Percentiles rank a stretch among this genome's conserved stretches.
These are phyloP conservation scores for Chlorophyllum brunneum DNA, from an alignment of 768 basidiomycete species.

Conservation along the genomic window DNA sequence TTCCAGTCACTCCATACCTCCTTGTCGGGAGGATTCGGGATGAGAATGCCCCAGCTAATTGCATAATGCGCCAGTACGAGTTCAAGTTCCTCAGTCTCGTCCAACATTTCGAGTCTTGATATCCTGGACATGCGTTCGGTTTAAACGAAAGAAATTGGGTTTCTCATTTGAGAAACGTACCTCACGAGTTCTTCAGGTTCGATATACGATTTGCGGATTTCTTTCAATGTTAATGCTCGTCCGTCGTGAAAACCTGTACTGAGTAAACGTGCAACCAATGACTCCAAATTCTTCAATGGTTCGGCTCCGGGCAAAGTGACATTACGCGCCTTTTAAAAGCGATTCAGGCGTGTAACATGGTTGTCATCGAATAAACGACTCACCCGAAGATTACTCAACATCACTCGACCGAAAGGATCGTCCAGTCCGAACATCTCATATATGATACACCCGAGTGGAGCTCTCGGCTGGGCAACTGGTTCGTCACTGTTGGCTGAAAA, in stretches of 20 bases:
- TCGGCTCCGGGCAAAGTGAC: constrained; percentile 71
- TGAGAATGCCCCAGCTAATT: constrained; percentile 64
- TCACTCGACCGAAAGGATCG: constrained; percentile 89
- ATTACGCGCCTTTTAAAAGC: constrained; percentile 53
- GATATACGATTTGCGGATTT: constrained; percentile 56
- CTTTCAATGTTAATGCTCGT: constrained; percentile 60
- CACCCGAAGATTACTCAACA: constrained; percentile 85
- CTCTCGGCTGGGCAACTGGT: constrained; percentile 10
- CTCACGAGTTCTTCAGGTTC: constrained; percentile 48
- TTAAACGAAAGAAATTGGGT: no score
- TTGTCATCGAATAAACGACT: constrained; percentile 10
- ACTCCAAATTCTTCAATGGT: constrained; percentile 54
- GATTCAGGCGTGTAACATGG: neutral
- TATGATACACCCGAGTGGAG: constrained; percentile 54
- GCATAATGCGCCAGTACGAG: constrained; percentile 89
- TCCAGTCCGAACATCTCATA: constrained; percentile 94
- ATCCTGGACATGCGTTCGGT: no score
- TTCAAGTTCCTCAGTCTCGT: constrained; percentile 93
- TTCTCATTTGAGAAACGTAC: constrained; percentile 30
- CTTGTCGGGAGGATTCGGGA: constrained; percentile 16
- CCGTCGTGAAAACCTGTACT: constrained; percentile 51
- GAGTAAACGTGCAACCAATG: constrained; percentile 59
- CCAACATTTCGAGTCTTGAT: constrained; percentile 77
- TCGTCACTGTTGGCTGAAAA: constrained; percentile 28
- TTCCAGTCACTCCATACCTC: constrained; percentile 34